Base-by-base conservation (phyloP, 148 eudicot species). In the Mesembryanthemum crystallinum region DNA sequence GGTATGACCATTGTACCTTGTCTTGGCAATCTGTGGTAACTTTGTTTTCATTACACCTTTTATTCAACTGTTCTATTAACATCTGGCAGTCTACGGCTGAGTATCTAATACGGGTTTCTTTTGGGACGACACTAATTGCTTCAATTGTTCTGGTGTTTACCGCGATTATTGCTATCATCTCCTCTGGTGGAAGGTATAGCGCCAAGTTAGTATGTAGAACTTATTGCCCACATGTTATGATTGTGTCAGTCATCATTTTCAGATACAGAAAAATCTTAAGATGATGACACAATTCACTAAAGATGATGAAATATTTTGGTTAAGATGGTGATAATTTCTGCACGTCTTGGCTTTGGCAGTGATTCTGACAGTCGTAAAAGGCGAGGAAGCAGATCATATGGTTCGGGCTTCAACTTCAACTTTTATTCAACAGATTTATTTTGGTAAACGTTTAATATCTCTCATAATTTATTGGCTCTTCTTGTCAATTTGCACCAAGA, bases 101-200 rank as follows among this genome's bases (percentile, higher is more conserved):
- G 82, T 94, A 92, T 78, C 63, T 92, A 69, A 84, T 94, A 78
- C 85, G 98, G 87, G 97, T 94, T 82, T 87, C 97, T 15, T 94
- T 94, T 82, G 98, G 97, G 79, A 94, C 98, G 51, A 88, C 97
- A 57, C 82, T 94, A 45, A 86, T 94, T 85, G 98, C 98, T 79
- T 94, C 98, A 11, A 89, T 94, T 78, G 90, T 94, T 78, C 74
- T 94, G 61, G 98, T 94, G 27, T 91, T 81, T 84, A 94, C 98
- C 0, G 86, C 98, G 68, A 94, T 94, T 52, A 77, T 94, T 76
- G 91, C 90, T 58, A 78, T 92, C 71, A 47, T 84, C 37, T 60
- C 77, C 69, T 89, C 98, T 3, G 86, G 97, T 76, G 88, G 90
- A 79, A 91, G 98, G 98, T 94, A 82, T 67, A 23, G 21, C 51